These are phyloP conservation scores for Viridothelium virens DNA, from an alignment of 495 filamentous ascomycete genomes.

Conservation along the genomic window DNA sequence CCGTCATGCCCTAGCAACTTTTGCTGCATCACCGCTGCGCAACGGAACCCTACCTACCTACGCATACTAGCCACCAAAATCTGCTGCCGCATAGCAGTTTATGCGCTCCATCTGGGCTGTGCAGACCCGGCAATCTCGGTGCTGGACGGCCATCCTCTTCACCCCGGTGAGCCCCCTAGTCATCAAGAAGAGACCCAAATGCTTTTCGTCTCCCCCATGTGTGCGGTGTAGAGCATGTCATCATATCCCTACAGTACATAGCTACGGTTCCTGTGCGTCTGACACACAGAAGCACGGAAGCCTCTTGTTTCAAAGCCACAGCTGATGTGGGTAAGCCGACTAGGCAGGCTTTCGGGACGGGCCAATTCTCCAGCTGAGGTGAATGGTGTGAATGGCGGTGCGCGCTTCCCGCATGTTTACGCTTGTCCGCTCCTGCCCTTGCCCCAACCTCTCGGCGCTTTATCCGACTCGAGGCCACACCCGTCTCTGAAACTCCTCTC, in stretches of 20 bases:
- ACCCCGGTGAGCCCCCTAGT: too few species aligned
- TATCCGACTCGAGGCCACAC: background rate
- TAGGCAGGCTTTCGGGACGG: background rate
- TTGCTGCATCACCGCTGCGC: background rate
- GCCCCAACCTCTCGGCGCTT: background rate
- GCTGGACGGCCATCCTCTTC: too few species aligned
- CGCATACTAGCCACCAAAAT: background rate
- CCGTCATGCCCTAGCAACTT: background rate
- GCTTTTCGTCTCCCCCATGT: background rate
- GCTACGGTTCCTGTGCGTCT: background rate
- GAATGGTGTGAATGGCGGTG: background rate
- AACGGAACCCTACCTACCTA: too few species aligned
- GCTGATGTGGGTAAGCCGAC: background rate
- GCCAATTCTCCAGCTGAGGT: background rate
- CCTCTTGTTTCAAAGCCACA: background rate
- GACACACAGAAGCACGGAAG: background rate
- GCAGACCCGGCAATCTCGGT: too few species aligned
- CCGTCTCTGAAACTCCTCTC: too few species aligned
- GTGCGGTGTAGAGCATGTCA: background rate
- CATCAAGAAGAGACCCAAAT: background rate
- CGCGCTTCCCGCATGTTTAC: constrained; percentile 2
- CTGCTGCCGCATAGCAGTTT: background rate
- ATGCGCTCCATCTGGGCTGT: background rate
- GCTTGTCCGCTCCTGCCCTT: background rate
- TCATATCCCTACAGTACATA: background rate